phyloP scores from a whole-genome alignment of 148 eudicot genomes.

The Dysphania ambrosioides region DNA sequence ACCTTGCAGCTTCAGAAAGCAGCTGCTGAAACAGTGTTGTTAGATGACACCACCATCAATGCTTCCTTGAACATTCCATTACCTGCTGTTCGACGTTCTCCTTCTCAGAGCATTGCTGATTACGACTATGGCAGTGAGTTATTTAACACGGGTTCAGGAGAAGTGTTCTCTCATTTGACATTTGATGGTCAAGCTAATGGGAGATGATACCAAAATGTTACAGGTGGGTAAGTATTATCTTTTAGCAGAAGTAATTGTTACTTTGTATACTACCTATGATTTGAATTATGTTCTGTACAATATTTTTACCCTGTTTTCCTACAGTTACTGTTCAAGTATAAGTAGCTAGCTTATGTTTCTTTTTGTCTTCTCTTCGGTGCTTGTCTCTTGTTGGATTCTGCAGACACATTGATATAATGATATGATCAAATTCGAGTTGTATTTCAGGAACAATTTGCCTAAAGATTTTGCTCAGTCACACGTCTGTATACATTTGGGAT shows the following conservation, averaged over 20 bases:
- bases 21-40: neutral
- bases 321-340: neutral
- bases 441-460: neutral
- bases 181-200: neutral
- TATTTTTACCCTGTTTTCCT: too few relatives aligned
- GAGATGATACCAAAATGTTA: neutral
- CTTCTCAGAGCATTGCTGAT: neutral
- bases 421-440: neutral
- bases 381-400: neutral
- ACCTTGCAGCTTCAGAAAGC: neutral
- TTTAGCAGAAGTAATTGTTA: neutral
- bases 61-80: neutral
- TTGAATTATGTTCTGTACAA: too few relatives aligned
- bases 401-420: neutral
- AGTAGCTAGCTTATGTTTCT: neutral
- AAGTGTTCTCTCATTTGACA: neutral
- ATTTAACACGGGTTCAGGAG: neutral
- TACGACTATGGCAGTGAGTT: neutral
- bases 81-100: neutral
- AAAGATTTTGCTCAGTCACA: neutral
- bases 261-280: too few relatives aligned
- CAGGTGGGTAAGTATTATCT: neutral
- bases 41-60: neutral
- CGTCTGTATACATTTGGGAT: neutral
- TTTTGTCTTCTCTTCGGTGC: neutral